Evolutionary conservation across 2,329 filamentous ascomycete species (phyloP), one percentile per base, ranked within the genome.

Genomic region (Fusarium sp.): DNA sequence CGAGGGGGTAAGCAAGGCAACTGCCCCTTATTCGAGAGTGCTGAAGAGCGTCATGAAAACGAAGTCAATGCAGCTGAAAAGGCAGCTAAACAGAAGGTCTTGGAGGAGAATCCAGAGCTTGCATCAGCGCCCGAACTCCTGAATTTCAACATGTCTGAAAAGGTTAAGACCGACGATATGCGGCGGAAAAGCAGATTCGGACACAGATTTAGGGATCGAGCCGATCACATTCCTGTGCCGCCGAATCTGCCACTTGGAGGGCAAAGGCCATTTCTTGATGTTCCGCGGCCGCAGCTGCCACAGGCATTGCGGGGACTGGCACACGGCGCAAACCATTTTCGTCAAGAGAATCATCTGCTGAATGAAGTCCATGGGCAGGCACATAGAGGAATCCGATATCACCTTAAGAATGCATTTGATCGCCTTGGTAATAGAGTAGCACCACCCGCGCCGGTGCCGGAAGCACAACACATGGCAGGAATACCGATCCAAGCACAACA

Each of bases 21-120:
- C 68, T 96, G 93, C 70, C 90, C 91, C 3, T 83, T 95, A 0
- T 93, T 92, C 74, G 93, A 95, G 55, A 86, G 85, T 48, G 82
- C 83, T 9, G 87, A 91, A 72, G 79, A 85, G 48, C 87, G 91
- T 7, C 92, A 95, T 73, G 83, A 90, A 31, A 79, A 86, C 13
- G 92, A 94, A 72, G 89, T 93, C 22, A 84, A 85, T 24, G 84
- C 83, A 24, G 93, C 93, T 4, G 90, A 92, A 75, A 84, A 86
- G 54, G 83, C 84, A 45, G 89, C 90, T 3, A 86, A 89, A 28
- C 84, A 87, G 48, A 87, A 87, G 76, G 83, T 91, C 7, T 82
- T 85, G 20, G 83, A 86, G 28, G 86, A 90, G 38, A 88, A 94
- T 70, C 92, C 92, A 0, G 84, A 87, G 8, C 78, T 94, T n/a